Base-by-base conservation (phyloP, 2,329 filamentous ascomycete genomes). In the Alternaria sp. region DNA sequence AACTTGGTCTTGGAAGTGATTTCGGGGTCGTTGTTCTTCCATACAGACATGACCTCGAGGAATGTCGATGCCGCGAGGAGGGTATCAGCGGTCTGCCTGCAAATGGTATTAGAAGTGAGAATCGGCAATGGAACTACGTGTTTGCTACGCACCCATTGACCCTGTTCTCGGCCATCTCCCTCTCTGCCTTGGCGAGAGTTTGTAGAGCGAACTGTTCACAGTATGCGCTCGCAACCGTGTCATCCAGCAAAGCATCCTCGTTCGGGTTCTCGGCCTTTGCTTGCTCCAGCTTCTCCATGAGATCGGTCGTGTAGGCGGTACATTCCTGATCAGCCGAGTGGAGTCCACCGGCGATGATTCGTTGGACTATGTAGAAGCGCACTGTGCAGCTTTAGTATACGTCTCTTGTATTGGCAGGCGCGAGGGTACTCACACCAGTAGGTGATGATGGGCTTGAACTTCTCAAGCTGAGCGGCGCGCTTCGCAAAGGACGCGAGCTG, bases 31-130 rank as follows among this genome's bases (percentile, higher is more conserved):
- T 87, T 80, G 6, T 89, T 90, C 62, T 75, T 77, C 93, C 94
- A 99, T 72, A 97, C 91, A 65, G 90, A 90, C 57, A 92, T 86
- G 5, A 98, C 84, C 68, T 97, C 93, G 73, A 98, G 89, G 78
- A 99, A 98, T 0, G 93, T 97, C 0, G 92, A 90, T 0, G 95
- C 92, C 2, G 96, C 95, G 74, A 94, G 91, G 69, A 98, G 97
- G 0, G 94, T 98, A 75, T 96, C 93, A 60, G 92, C 93, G 0
- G 95, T 99, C 85, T 96, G 92, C 71, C 92, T 94, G 51, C 52
- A 22, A 14, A 30, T 5, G 4, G 5, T 18, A 36, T 66, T 57
- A 67, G 67, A 25, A 46, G 28, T 6, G 30, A 49, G 32, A 18
- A 5, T 9, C 12, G 8, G 16, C 18, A 34, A 50, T 27, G 61